These are phyloP conservation scores for Ophiostoma australiae DNA, from an alignment of 2,329 filamentous ascomycete genomes.

Conservation along the genomic window DNA sequence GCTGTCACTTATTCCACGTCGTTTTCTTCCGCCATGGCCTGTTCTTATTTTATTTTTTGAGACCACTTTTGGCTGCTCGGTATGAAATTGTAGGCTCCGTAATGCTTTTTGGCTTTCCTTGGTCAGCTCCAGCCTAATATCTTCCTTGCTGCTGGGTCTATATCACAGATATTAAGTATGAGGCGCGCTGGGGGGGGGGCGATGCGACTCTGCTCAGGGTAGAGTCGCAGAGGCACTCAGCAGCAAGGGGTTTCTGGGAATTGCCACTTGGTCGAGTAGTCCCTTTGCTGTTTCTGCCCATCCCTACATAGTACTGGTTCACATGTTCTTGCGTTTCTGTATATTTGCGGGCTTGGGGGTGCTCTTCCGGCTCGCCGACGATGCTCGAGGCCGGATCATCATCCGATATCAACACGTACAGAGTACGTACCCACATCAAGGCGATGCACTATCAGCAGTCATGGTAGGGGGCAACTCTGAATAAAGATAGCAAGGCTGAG, in stretches of 20 bases:
- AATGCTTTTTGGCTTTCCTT: background rate
- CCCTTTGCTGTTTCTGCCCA: too few relatives aligned
- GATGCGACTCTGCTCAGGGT: constrained; percentile 8
- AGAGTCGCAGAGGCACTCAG: background rate
- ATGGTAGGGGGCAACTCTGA: too few relatives aligned
- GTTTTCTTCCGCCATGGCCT: constrained; percentile 4
- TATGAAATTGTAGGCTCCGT: background rate
- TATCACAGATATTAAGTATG: background rate
- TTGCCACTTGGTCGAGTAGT: background rate
- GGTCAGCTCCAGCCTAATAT: constrained; percentile 3
- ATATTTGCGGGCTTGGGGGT: too few relatives aligned
- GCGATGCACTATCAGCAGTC: too few relatives aligned
- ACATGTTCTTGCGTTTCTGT: background rate
- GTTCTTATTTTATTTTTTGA: background rate
- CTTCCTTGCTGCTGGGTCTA: background rate
- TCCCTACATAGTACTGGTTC: too few relatives aligned
- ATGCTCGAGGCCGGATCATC: too few relatives aligned
- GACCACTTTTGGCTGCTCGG: too few relatives aligned
- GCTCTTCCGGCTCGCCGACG: too few relatives aligned
- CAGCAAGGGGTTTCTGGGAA: background rate
- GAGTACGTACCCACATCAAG: too few relatives aligned
- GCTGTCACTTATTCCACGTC: constrained; percentile 2
- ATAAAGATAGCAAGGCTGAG: background rate
- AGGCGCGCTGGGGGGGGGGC: background rate
- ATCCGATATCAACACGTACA: too few relatives aligned